Evolutionary conservation across 2,329 filamentous ascomycete species (phyloP).

Genomic region (Fusarium sp.): DNA sequence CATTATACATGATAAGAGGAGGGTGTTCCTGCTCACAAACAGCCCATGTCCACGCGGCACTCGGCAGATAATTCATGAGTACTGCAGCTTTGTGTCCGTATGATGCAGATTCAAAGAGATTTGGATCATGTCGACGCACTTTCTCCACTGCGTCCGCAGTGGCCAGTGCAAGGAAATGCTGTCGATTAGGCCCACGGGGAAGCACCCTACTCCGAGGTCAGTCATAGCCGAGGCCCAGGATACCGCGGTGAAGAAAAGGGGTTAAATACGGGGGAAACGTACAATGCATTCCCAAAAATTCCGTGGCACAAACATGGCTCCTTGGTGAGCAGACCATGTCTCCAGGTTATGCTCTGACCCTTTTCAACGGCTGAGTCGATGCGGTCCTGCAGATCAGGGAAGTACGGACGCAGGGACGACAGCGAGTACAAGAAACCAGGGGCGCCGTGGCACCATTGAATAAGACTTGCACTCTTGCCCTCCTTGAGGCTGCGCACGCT

Average conservation of each 20-base stretch:
- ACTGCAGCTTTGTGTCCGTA: constrained; percentile 53
- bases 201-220: constrained; percentile 49
- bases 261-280: constrained; percentile 55
- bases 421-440: constrained; percentile 73
- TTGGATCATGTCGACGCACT: constrained; percentile 49
- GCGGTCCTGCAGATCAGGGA: constrained; percentile 64
- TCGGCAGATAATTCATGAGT: constrained; percentile 54
- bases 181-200: constrained; percentile 52
- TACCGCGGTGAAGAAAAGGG: constrained; percentile 53
- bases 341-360: constrained; percentile 66
- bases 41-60: constrained; percentile 57
- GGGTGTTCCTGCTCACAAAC: constrained; percentile 53
- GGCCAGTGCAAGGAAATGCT: constrained; percentile 71
- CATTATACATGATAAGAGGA: constrained; percentile 55
- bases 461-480: constrained; percentile 59
- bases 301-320: constrained; percentile 76
- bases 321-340: constrained; percentile 71
- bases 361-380: constrained; percentile 67
- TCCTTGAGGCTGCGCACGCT: constrained; percentile 60
- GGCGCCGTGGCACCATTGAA: constrained; percentile 78
- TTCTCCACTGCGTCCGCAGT: constrained; percentile 68
- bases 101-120: constrained; percentile 55
- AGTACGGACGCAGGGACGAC: constrained; percentile 66
- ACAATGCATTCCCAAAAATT: constrained; percentile 74
- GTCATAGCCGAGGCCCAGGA: constrained; percentile 33